Base-by-base conservation (phyloP, 164 flowering plant species). In the Sextonia rubra region DNA sequence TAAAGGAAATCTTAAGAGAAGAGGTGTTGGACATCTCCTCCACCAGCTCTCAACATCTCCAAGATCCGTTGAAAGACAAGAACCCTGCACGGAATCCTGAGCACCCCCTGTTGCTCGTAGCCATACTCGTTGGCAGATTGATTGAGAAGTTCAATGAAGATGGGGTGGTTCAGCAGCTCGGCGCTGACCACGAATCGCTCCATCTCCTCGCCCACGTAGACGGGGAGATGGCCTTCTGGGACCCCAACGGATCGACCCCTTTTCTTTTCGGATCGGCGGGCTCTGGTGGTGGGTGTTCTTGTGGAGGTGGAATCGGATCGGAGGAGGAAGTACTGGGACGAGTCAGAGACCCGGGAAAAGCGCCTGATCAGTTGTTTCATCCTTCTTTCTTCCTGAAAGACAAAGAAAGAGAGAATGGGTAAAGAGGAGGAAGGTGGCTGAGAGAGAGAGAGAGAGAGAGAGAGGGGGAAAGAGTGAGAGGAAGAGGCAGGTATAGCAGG, bases 71-170 rank as follows among this genome's bases (percentile, higher is more conserved):
- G 88, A 75, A 93, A 93, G 23, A 87, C 81, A 49, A 84, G 55
- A 24, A 90, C 98, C 70, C 83, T 84, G 64, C 98, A 93, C 4
- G 98, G 96, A 70, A 91, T 91, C 24, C 88, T 83, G 11, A 93
- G 84, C n/a, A 85, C 98, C 14, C 98, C 98, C 55, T 86, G 80
- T 79, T 94, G 98, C 70, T 89, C 97, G 85, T 91, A 94, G 1
- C 98, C 98, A 81, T 94, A 94, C 85, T 91, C 97, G 74, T 89
- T 91, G 1, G 98, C 98, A 60, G 98, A 93, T 73, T 71, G 82
- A 55, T 88, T 82, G n/a, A 93, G 84, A 3, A 93, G 83, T 52
- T 77, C 80, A 12, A 85, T 77, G 77, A 93, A 88, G 27, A 91
- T 74, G 23, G 98, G 98, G 73, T 87, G 97, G 78, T 90, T 89